These are phyloP conservation scores for Patellifolia procumbens DNA, from an alignment of 179 eudicot genomes.

Conservation along the genomic window DNA sequence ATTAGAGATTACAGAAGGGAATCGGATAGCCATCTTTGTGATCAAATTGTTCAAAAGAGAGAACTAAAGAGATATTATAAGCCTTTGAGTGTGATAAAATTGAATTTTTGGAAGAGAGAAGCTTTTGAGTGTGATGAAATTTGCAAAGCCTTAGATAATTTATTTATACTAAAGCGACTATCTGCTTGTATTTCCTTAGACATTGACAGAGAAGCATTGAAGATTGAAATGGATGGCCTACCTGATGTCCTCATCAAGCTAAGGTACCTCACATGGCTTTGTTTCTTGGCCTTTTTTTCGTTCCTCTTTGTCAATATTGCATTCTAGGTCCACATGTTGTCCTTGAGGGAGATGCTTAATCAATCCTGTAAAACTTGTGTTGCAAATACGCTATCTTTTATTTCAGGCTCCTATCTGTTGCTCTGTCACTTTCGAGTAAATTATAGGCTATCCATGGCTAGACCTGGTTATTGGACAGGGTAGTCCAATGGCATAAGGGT, in stretches of 20 bases:
- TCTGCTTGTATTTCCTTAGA: conserved; percentile 27
- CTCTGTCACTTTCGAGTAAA: neutral
- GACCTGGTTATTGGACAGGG: no score
- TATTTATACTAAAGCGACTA: conserved; percentile 25
- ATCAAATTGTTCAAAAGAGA: neutral
- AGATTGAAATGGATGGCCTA: neutral
- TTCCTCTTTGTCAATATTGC: neutral
- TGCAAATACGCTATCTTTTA: neutral
- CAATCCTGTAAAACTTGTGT: neutral
- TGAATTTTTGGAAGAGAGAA: neutral
- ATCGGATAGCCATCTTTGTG: conserved; percentile 39
- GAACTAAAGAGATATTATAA: neutral
- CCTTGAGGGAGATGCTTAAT: no score
- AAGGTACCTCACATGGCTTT: neutral
- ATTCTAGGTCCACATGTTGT: neutral
- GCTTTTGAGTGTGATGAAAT: conserved; percentile 12
- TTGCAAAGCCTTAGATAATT: neutral
- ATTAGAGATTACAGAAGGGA: conserved; percentile 33
- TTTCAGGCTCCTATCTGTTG: neutral
- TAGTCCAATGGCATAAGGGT: no score
- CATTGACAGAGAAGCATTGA: neutral
- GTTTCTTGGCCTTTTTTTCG: neutral
- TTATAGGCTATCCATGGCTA: neutral
- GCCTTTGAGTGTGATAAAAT: neutral
- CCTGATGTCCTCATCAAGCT: neutral